These are phyloP conservation scores for Escallonia rubra DNA, from an alignment of 129 eudicot genomes.

Conservation along the genomic window DNA sequence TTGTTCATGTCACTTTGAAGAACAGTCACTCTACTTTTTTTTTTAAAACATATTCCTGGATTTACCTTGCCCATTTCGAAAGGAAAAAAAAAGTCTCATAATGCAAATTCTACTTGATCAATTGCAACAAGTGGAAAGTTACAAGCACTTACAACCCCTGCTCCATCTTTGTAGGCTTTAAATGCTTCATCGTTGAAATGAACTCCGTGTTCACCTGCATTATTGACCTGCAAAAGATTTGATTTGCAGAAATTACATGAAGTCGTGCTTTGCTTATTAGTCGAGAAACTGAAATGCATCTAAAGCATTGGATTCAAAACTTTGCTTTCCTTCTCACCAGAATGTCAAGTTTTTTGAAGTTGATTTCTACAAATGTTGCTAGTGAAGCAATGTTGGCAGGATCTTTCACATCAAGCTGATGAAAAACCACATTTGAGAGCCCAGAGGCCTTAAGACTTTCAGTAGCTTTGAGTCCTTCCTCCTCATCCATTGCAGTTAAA, in stretches of 20 bases:
- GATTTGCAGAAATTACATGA: background rate
- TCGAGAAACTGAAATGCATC: background rate
- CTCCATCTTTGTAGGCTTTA: slow-evolving; percentile 34
- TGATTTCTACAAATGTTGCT: slow-evolving; percentile 6
- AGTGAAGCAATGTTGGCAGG: background rate
- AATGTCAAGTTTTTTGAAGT: slow-evolving; percentile 7
- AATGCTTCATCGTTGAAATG: slow-evolving; percentile 19
- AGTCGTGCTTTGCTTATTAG: too few relatives aligned
- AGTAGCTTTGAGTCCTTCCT: background rate
- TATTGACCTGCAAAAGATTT: slow-evolving; percentile 2
- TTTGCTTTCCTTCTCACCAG: background rate
- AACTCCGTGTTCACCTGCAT: slow-evolving; percentile 20
- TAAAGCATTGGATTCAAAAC: too few relatives aligned
- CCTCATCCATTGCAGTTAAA: slow-evolving; percentile 9
- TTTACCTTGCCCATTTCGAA: background rate
- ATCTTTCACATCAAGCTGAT: slow-evolving; percentile 11
- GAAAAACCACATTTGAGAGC: slow-evolving; percentile 12
- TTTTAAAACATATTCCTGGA: background rate
- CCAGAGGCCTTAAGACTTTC: slow-evolving; percentile 5
- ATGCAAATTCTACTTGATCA: background rate
- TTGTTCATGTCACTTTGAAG: background rate
- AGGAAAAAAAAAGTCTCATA: background rate
- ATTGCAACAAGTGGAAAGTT: background rate
- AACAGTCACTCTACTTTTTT: background rate
- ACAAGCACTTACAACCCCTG: slow-evolving; percentile 30